These are phyloP conservation scores for Picocystis salinarum DNA, from an alignment of 139 green algal species.

Conservation along the genomic window DNA sequence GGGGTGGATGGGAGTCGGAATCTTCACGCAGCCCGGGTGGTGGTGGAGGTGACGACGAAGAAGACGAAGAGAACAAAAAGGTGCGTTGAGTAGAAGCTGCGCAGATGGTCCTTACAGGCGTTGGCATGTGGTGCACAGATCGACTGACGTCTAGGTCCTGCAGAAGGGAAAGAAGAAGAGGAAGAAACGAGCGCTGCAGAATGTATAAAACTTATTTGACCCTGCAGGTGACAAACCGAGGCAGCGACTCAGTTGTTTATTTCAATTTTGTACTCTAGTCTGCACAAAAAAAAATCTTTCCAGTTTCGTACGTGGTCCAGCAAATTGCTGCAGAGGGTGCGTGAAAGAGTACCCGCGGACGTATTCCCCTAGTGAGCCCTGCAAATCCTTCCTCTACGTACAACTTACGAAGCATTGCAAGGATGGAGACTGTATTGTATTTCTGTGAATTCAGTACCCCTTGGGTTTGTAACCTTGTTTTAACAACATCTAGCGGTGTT, in stretches of 20 bases:
- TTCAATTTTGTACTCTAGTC: not conserved
- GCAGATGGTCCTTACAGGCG: too few relatives aligned
- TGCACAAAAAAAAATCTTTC: conserved; percentile 30
- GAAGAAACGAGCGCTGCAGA: not conserved
- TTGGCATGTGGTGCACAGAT: too few relatives aligned
- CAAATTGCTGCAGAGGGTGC: conserved; percentile 77
- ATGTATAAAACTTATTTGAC: not conserved
- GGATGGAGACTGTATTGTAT: not conserved
- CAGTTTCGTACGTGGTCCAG: conserved; percentile 87
- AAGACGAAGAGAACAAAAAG: too few relatives aligned
- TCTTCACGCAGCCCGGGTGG: too few relatives aligned
- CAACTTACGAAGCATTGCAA: conserved; percentile 43
- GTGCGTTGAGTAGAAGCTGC: too few relatives aligned
- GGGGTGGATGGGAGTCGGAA: too few relatives aligned
- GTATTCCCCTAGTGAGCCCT: conserved; percentile 56
- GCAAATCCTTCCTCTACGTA: conserved; percentile 58
- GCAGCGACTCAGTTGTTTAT: too few relatives aligned
- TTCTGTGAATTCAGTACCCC: not conserved
- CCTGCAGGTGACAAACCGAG: too few relatives aligned
- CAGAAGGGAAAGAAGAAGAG: conserved; percentile 2
- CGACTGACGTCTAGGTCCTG: too few relatives aligned
- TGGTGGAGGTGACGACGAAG: too few relatives aligned
- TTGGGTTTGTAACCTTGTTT: conserved; percentile 6
- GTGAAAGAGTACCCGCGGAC: conserved; percentile 81
- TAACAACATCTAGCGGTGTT: conserved; percentile 4